Conservation (phyloP, 2,329 filamentous ascomycete species). For the Cadophora luteo-olivacea region DNA sequence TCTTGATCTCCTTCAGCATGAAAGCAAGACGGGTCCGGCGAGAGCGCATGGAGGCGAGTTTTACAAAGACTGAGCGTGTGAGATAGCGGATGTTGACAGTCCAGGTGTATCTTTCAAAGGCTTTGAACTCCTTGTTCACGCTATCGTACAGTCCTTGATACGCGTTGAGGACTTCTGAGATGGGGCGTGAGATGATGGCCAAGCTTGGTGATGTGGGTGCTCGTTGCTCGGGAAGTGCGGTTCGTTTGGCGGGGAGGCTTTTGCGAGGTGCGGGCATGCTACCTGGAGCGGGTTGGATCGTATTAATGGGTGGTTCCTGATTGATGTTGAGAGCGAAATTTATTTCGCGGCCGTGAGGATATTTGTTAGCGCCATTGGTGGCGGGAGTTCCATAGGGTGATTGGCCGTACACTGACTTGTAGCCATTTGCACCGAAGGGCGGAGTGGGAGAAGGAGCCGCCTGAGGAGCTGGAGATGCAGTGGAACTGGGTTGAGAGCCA, state of each 20-base stretch:
- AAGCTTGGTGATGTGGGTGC: background rate
- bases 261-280: constrained; percentile 7
- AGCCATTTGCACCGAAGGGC: constrained; percentile 4
- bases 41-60: constrained; percentile 9
- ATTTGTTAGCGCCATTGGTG: background rate
- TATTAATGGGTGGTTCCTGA: constrained; percentile 8
- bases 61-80: background rate
- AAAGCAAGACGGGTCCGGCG: constrained; percentile 1
- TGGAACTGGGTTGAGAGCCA: background rate
- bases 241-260: constrained; percentile 4
- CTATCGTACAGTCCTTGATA: constrained; percentile 1
- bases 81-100: constrained; percentile 5
- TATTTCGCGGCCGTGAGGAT: constrained; percentile 5
- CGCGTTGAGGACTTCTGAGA: background rate
- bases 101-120: constrained; percentile 6
- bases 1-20: constrained; percentile 15
- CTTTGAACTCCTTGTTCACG: background rate
- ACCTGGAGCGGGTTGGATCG: constrained; percentile 13
- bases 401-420: constrained; percentile 5
- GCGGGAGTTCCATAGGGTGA: constrained; percentile 11
- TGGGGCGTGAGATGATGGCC: constrained; percentile 6
- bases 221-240: constrained; percentile 6
- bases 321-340: background rate
- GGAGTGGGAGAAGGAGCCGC: constrained; percentile 1
- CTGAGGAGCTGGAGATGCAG: background rate